phyloP scores from a whole-genome alignment of 2,329 filamentous ascomycete genomes.

The Ceratocystiopsis minuta region DNA sequence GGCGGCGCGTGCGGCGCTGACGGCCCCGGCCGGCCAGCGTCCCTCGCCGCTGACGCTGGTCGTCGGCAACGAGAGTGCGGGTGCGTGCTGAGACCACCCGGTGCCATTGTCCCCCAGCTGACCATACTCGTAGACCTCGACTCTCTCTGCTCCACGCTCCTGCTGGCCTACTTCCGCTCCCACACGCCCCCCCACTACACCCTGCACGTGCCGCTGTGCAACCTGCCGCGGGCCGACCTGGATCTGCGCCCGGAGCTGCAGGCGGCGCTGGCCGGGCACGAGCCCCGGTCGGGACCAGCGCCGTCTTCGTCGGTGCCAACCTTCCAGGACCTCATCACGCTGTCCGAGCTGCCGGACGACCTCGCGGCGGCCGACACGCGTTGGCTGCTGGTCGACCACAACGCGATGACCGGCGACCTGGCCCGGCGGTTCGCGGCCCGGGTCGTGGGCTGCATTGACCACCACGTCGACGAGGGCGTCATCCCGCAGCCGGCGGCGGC shows the following conservation, averaged over 20 bases:
- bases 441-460: slow-evolving; percentile 54
- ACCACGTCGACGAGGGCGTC: slow-evolving; percentile 54
- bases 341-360: slow-evolving; percentile 27
- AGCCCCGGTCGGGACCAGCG: not conserved
- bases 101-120: no score
- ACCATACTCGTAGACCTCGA: slow-evolving; percentile 75
- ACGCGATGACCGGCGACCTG: slow-evolving; percentile 46
- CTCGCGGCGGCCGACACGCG: slow-evolving; percentile 36
- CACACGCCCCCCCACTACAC: slow-evolving; percentile 30
- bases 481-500: slow-evolving; percentile 24
- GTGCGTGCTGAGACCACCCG: slow-evolving; percentile 20
- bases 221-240: slow-evolving; percentile 51
- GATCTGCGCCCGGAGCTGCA: slow-evolving; percentile 54
- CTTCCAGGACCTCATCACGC: slow-evolving; percentile 44
- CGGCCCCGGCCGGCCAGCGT: slow-evolving; percentile 23
- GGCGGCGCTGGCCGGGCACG: slow-evolving; percentile 37
- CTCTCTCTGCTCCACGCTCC: slow-evolving; percentile 55
- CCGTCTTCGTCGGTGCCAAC: slow-evolving; percentile 23
- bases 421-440: slow-evolving; percentile 20
- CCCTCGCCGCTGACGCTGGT: slow-evolving; percentile 38
- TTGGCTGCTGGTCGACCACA: slow-evolving; percentile 70
- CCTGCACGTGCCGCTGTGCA: slow-evolving; percentile 55
- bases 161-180: slow-evolving; percentile 58
- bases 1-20: slow-evolving; percentile 28
- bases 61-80: slow-evolving; percentile 50